Conservation (phyloP, 495 filamentous ascomycete species). For the Penicillium canariense region DNA sequence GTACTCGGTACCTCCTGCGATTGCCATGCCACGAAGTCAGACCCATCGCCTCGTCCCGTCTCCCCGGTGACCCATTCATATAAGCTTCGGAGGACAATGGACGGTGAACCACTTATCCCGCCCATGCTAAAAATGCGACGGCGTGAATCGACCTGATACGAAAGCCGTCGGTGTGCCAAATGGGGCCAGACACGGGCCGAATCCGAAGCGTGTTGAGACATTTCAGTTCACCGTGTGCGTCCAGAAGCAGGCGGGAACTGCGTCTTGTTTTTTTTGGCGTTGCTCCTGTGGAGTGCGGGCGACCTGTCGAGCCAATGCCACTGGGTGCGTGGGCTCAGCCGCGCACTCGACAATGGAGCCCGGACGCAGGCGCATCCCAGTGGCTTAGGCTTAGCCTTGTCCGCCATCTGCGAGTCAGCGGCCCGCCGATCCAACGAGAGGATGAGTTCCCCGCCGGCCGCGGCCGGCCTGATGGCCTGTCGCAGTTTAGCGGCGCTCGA, state of each 20-base stretch:
- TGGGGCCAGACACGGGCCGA: constrained; percentile 20
- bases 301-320: too few species aligned
- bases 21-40: background rate
- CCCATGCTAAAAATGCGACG: background rate
- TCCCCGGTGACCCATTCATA: background rate
- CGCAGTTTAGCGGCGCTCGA: constrained; percentile 16
- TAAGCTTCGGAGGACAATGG: background rate
- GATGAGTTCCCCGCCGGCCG: background rate
- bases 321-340: too few species aligned
- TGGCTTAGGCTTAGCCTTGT: constrained; percentile 2
- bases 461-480: constrained; percentile 14
- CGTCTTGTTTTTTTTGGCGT: background rate
- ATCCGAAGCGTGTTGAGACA: constrained; percentile 13
- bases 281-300: constrained; percentile 3
- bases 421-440: background rate
- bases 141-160: constrained; percentile 16
- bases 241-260: background rate
- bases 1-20: too few species aligned
- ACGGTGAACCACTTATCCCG: background rate
- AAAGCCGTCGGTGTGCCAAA: constrained; percentile 8
- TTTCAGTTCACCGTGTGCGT: background rate
- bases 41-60: background rate
- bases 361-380: background rate
- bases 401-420: background rate
- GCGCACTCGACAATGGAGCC: too few species aligned